These are phyloP conservation scores for Curvularia lunata DNA, from an alignment of 2,329 filamentous ascomycete species.

Conservation along the genomic window DNA sequence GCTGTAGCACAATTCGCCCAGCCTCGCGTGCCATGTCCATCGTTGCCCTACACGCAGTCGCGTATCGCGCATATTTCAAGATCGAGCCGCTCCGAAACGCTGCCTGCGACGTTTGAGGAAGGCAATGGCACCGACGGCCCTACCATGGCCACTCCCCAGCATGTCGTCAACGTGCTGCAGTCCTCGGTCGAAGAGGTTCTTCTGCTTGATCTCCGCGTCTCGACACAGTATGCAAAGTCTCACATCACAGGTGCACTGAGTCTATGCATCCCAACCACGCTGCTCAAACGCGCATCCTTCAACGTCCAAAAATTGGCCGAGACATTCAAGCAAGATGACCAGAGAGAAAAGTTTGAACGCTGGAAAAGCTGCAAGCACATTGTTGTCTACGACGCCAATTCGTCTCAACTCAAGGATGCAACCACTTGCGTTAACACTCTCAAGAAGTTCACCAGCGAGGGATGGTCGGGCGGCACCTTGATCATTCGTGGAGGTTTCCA, in stretches of 20 bases:
- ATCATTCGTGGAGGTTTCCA: slow-evolving; percentile 84
- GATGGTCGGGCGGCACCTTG: slow-evolving; percentile 74
- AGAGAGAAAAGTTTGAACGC: slow-evolving; percentile 73
- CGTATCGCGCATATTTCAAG: slow-evolving; percentile 25
- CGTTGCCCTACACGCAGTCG: slow-evolving; percentile 36
- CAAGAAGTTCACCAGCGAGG: slow-evolving; percentile 89
- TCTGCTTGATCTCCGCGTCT: slow-evolving; percentile 84
- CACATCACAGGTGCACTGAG: slow-evolving; percentile 84
- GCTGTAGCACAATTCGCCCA: slow-evolving; percentile 46
- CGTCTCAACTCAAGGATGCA: slow-evolving; percentile 80
- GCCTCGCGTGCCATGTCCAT: slow-evolving; percentile 39
- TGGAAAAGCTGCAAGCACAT: slow-evolving; percentile 80
- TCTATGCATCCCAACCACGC: slow-evolving; percentile 91
- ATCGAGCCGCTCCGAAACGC: slow-evolving; percentile 53
- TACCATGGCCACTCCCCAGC: slow-evolving; percentile 55
- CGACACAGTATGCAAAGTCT: slow-evolving; percentile 77
- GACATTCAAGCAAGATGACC: slow-evolving; percentile 76
- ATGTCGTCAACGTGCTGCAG: slow-evolving; percentile 57
- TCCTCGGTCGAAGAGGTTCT: slow-evolving; percentile 63
- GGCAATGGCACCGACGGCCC: slow-evolving; percentile 42
- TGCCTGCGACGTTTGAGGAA: slow-evolving; percentile 46
- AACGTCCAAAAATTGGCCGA: slow-evolving; percentile 86
- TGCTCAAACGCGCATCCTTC: slow-evolving; percentile 89
- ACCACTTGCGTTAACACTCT: slow-evolving; percentile 81
- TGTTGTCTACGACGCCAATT: slow-evolving; percentile 84